phyloP scores from a whole-genome alignment of 1,284 basidiomycete genomes.

The Ganoderma lingzhi region DNA sequence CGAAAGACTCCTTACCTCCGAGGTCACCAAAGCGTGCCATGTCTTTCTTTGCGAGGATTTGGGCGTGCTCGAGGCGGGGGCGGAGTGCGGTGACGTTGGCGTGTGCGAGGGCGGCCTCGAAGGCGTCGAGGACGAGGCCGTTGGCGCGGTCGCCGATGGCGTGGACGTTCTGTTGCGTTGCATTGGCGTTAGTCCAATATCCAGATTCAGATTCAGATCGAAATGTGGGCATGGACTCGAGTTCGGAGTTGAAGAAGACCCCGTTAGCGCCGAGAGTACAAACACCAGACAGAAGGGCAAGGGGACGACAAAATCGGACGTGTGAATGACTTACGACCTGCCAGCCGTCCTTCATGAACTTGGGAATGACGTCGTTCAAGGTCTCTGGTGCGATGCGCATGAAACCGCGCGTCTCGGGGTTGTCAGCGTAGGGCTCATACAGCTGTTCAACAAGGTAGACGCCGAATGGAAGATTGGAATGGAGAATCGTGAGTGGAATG shows the following conservation, averaged over 20 bases:
- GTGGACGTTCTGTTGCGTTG: slow-evolving; percentile 75
- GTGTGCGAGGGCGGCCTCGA: slow-evolving; percentile 71
- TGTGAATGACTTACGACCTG: slow-evolving; percentile 68
- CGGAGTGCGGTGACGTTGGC: slow-evolving; percentile 70
- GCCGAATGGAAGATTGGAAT: not conserved
- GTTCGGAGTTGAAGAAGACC: slow-evolving; percentile 3
- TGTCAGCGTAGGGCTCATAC: slow-evolving; percentile 84
- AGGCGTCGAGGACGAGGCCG: slow-evolving; percentile 82
- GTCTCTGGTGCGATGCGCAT: slow-evolving; percentile 75
- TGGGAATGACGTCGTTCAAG: slow-evolving; percentile 69
- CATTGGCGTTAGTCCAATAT: not conserved
- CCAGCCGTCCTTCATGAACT: slow-evolving; percentile 81
- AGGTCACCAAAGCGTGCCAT: slow-evolving; percentile 79
- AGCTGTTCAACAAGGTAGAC: slow-evolving; percentile 49
- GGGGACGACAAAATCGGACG: not conserved
- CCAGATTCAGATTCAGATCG: slow-evolving; percentile 3
- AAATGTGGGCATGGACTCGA: not conserved
- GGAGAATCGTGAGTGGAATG: slow-evolving; percentile 12
- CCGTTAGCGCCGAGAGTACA: not conserved
- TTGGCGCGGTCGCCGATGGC: slow-evolving; percentile 94
- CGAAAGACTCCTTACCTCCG: slow-evolving; percentile 60
- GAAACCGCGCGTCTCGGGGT: slow-evolving; percentile 78
- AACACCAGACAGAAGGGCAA: not conserved
- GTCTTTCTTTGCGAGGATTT: slow-evolving; percentile 80
- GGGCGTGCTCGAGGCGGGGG: slow-evolving; percentile 90